Conservation (phyloP, 495 filamentous ascomycete genomes). For the Podospora didyma region DNA sequence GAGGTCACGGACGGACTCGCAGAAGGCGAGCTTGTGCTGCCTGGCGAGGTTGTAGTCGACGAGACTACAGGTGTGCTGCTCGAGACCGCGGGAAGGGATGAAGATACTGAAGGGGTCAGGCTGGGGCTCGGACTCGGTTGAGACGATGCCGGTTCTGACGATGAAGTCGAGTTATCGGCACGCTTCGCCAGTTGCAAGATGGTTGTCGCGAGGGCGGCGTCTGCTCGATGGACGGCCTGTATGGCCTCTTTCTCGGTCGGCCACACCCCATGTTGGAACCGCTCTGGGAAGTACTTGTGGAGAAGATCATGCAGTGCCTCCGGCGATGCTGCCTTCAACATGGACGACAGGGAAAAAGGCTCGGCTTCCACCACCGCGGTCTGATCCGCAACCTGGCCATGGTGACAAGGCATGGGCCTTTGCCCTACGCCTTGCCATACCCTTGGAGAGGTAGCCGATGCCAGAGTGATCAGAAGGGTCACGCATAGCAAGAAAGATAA, state of each 20-base stretch:
- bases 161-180: slow-evolving; percentile 22
- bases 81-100: not conserved
- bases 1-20: slow-evolving; percentile 3
- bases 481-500: slow-evolving; percentile 26
- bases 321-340: slow-evolving; percentile 33
- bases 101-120: not conserved
- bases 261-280: slow-evolving; percentile 34
- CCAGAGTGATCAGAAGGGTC: slow-evolving; percentile 26
- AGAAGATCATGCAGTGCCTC: slow-evolving; percentile 35
- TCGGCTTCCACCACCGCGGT: slow-evolving; percentile 11
- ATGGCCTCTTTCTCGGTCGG: slow-evolving; percentile 31
- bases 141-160: not conserved
- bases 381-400: slow-evolving; percentile 10
- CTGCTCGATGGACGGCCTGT: slow-evolving; percentile 26
- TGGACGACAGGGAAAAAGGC: slow-evolving; percentile 27
- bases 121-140: not conserved
- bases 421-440: not conserved
- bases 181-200: slow-evolving; percentile 37
- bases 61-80: not conserved
- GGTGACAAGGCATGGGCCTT: slow-evolving; percentile 9
- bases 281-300: slow-evolving; percentile 34
- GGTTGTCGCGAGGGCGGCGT: slow-evolving; percentile 30
- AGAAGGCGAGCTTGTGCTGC: slow-evolving; percentile 12
- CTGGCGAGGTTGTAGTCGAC: slow-evolving; percentile 1
- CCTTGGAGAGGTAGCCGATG: slow-evolving; percentile 17